Conservation (phyloP, 2,329 filamentous ascomycete species). For the Colletotrichum sp. region DNA sequence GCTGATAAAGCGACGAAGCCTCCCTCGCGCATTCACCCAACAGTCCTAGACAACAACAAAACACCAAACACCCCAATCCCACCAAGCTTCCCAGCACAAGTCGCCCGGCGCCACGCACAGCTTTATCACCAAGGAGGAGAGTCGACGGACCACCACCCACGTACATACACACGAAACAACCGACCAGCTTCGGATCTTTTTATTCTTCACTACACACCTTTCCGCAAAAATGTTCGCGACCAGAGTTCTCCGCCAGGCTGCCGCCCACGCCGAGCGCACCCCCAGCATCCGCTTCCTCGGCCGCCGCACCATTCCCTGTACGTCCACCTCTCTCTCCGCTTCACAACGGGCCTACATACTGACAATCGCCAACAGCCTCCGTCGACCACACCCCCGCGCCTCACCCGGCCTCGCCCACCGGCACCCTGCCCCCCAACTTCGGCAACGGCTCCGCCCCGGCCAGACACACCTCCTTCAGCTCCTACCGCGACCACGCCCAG, state of each 20-base stretch:
- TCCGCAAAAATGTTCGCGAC: slow-evolving; percentile 59
- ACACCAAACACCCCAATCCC: neutral
- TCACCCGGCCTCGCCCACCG: slow-evolving; percentile 74
- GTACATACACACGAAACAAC: neutral
- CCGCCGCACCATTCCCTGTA: slow-evolving; percentile 64
- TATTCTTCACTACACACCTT: neutral
- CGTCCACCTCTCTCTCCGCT: slow-evolving; percentile 25
- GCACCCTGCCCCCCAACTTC: slow-evolving; percentile 65
- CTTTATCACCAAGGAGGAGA: slow-evolving; percentile 20
- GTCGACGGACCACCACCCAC: neutral
- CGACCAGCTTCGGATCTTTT: neutral
- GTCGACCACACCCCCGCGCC: slow-evolving; percentile 76
- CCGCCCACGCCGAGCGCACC: slow-evolving; percentile 63
- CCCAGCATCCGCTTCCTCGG: slow-evolving; percentile 69
- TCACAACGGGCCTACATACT: neutral
- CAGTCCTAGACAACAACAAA: neutral
- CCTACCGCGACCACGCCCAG: slow-evolving; percentile 79
- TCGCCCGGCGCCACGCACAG: slow-evolving; percentile 5
- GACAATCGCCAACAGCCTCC: slow-evolving; percentile 52
- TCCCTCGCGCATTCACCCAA: neutral
- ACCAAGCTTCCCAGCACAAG: neutral
- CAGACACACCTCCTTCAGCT: slow-evolving; percentile 69
- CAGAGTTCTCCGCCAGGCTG: slow-evolving; percentile 61
- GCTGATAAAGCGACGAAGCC: slow-evolving; percentile 13
- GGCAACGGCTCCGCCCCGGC: slow-evolving; percentile 38